Percentiles rank a stretch among this genome's conserved stretches.
phyloP scores from a whole-genome alignment of 2,329 filamentous ascomycete species.

The Botryotinia globosa region DNA sequence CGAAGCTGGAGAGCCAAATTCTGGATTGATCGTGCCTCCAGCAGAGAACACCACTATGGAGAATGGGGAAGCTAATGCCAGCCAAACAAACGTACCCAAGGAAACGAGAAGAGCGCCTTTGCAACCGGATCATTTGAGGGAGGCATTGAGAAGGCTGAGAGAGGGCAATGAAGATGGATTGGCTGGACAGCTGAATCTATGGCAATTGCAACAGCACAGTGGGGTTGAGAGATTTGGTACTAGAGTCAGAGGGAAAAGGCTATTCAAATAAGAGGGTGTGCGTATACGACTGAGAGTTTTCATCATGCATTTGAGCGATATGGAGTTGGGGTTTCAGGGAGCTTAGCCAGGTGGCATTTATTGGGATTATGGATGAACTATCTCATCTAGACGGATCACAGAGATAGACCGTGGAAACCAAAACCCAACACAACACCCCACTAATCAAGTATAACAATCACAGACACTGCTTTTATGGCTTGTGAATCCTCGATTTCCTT shows the following conservation, averaged over 20 bases:
- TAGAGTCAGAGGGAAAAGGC: slow-evolving; percentile 35
- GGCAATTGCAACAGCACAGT: slow-evolving; percentile 58
- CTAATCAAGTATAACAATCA: background rate
- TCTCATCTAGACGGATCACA: slow-evolving; percentile 37
- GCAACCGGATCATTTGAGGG: slow-evolving; percentile 70
- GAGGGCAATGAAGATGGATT: slow-evolving; percentile 57
- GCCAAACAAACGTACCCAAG: slow-evolving; percentile 38
- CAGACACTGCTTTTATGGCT: background rate
- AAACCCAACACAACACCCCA: background rate
- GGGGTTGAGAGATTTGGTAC: slow-evolving; percentile 56
- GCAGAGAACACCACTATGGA: slow-evolving; percentile 22
- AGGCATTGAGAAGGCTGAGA: slow-evolving; percentile 69
- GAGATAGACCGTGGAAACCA: background rate
- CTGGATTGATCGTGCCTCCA: slow-evolving; percentile 48
- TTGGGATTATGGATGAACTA: slow-evolving; percentile 34
- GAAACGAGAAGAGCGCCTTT: slow-evolving; percentile 54
- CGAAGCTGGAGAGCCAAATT: slow-evolving; percentile 55
- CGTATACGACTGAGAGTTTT: background rate
- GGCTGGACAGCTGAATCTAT: slow-evolving; percentile 57
- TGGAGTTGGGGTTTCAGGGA: background rate
- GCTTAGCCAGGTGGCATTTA: background rate
- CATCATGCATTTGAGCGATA: slow-evolving; percentile 9
- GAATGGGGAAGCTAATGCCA: slow-evolving; percentile 26
- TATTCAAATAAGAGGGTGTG: slow-evolving; percentile 33
- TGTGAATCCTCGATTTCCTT: background rate